phyloP scores from a whole-genome alignment of 768 basidiomycete species.

The Leucosporidium yakuticum region DNA sequence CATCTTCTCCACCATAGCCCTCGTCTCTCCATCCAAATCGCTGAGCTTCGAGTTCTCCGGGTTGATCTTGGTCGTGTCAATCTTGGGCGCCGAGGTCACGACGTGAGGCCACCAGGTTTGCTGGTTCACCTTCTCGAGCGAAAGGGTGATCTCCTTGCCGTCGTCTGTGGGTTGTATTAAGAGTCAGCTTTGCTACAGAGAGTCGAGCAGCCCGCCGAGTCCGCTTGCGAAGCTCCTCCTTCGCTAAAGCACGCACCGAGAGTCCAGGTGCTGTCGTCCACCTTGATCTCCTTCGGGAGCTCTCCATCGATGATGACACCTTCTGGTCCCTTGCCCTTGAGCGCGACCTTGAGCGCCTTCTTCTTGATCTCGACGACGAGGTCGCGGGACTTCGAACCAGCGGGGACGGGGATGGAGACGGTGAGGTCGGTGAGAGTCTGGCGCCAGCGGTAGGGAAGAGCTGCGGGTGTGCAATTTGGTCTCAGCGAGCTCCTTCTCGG shows the following conservation, averaged over 20 bases:
- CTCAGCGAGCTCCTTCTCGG: neutral
- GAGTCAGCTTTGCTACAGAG: too few species aligned
- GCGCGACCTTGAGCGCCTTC: conserved; percentile 70
- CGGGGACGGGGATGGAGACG: conserved; percentile 71
- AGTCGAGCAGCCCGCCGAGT: neutral
- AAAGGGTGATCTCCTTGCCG: conserved; percentile 62
- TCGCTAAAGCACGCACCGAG: conserved; percentile 55
- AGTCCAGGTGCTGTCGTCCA: conserved; percentile 97
- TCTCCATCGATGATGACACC: conserved; percentile 74
- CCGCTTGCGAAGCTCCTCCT: neutral
- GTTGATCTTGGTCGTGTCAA: conserved; percentile 91
- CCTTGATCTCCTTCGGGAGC: conserved; percentile 84
- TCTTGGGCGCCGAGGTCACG: conserved; percentile 87
- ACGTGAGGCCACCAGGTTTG: conserved; percentile 98
- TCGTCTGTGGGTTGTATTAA: conserved; percentile 55
- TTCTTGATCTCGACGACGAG: conserved; percentile 69
- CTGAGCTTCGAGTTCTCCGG: conserved; percentile 92
- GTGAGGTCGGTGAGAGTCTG: conserved; percentile 86
- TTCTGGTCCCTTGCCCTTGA: conserved; percentile 66
- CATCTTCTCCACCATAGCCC: conserved; percentile 99
- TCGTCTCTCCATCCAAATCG: conserved; percentile 91
- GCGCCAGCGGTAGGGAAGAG: conserved; percentile 79
- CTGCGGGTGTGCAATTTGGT: conserved; percentile 30
- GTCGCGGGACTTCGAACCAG: conserved; percentile 75
- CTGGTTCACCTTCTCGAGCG: conserved; percentile 79